Evolutionary conservation across 2,329 filamentous ascomycete species (phyloP).

Genomic region (Microcera coccophila): DNA sequence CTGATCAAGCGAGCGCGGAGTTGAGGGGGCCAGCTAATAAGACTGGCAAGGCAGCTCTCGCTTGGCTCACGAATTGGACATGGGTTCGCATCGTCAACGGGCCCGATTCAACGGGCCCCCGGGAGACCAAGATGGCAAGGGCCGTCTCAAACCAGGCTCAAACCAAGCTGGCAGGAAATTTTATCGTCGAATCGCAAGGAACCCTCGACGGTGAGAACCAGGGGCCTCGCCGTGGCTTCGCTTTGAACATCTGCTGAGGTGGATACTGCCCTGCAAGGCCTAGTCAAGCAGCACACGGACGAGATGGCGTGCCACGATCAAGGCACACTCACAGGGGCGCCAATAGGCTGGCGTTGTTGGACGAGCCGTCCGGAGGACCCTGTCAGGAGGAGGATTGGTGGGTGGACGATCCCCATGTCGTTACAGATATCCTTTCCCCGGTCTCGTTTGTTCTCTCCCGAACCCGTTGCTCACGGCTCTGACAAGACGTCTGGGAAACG

Average conservation of each 20-base stretch:
- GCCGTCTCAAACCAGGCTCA: slow-evolving; percentile 6
- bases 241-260: slow-evolving; percentile 5
- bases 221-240: slow-evolving; percentile 11
- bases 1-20: neutral
- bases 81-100: slow-evolving; percentile 8
- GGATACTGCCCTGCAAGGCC: neutral
- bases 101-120: no score
- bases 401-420: neutral
- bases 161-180: slow-evolving; percentile 8
- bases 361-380: neutral
- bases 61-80: slow-evolving; percentile 8
- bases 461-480: no score
- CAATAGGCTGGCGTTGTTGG: no score
- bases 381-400: neutral
- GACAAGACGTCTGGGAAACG: no score
- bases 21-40: neutral
- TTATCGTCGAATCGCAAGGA: neutral
- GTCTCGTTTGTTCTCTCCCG: no score
- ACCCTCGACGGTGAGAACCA: neutral
- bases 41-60: neutral
- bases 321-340: neutral
- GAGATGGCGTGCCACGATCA: slow-evolving; percentile 3
- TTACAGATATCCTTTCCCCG: no score
- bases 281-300: slow-evolving; percentile 5
- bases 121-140: neutral